These are phyloP conservation scores for Rhynchospora tenuis DNA, from an alignment of 176 grass and related monocot species.

Conservation along the genomic window DNA sequence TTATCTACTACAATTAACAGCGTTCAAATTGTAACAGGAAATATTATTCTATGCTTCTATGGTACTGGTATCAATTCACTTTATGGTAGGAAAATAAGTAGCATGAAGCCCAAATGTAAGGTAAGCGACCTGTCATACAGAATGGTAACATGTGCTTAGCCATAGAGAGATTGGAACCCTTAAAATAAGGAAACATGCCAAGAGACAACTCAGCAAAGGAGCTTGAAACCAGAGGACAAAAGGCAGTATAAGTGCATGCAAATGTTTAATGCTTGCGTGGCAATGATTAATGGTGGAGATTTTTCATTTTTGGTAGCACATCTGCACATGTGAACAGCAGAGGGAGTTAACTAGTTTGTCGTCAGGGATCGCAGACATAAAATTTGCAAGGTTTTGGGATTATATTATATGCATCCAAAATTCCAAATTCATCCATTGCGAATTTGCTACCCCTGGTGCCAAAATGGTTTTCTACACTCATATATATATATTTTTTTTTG, in stretches of 20 bases:
- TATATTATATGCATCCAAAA: not conserved
- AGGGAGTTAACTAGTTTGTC: not conserved
- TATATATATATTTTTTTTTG: no score
- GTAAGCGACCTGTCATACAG: no score
- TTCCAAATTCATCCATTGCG: not conserved
- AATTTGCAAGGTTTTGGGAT: not conserved
- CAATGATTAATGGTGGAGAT: not conserved
- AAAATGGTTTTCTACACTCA: not conserved
- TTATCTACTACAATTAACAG: no score
- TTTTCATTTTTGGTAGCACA: constrained; percentile 1
- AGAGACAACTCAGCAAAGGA: constrained; percentile 2
- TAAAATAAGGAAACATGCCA: not conserved
- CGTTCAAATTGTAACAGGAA: no score
- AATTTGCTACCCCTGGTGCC: not conserved
- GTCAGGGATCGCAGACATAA: not conserved
- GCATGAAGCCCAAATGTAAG: no score
- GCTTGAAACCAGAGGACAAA: not conserved
- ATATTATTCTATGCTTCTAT: no score
- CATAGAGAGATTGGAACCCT: not conserved
- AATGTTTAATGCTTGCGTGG: not conserved
- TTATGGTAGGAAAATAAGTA: no score
- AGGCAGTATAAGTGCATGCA: not conserved
- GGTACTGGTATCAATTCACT: no score
- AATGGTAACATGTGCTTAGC: no score
- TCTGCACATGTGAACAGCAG: constrained; percentile 14